Evolutionary conservation across 768 basidiomycete species (phyloP).

Genomic region (Auricularia cornea): DNA sequence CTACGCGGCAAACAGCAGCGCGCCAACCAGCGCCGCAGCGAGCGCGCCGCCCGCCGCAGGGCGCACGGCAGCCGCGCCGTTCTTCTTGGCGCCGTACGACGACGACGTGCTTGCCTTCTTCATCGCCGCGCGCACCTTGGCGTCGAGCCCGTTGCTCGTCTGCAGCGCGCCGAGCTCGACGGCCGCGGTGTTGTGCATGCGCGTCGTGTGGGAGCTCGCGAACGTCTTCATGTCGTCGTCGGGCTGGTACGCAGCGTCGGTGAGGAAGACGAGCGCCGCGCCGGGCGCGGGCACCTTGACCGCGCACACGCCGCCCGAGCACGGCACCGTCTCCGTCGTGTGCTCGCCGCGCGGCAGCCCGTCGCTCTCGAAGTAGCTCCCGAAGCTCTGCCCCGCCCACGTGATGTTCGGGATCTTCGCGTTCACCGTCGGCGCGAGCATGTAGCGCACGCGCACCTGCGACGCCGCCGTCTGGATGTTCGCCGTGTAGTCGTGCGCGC

Average conservation of each 20-base stretch:
- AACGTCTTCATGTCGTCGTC: background rate
- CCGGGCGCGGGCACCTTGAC: conserved; percentile 62
- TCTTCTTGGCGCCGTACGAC: background rate
- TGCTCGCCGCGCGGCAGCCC: conserved; percentile 53
- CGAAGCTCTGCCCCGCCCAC: conserved; percentile 63
- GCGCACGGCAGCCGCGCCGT: background rate
- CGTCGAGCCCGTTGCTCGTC: background rate
- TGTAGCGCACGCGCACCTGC: conserved; percentile 18
- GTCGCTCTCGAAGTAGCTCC: conserved; percentile 53
- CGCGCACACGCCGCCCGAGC: conserved; percentile 45
- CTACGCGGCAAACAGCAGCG: background rate
- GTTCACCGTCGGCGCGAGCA: background rate
- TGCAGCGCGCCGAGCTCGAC: background rate
- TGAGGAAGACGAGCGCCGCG: conserved; percentile 69
- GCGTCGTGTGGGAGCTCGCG: background rate
- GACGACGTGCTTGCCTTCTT: background rate
- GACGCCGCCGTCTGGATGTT: conserved; percentile 39
- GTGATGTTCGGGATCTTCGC: conserved; percentile 42
- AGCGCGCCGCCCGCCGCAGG: background rate
- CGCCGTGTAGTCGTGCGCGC: conserved; percentile 44
- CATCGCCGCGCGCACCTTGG: background rate
- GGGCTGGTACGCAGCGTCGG: background rate
- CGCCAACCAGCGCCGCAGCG: background rate
- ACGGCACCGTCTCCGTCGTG: conserved; percentile 49
- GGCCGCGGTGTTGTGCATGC: background rate